Base-by-base conservation (phyloP, 805 yeast genomes). In the Metschnikowia gelsemii region DNA sequence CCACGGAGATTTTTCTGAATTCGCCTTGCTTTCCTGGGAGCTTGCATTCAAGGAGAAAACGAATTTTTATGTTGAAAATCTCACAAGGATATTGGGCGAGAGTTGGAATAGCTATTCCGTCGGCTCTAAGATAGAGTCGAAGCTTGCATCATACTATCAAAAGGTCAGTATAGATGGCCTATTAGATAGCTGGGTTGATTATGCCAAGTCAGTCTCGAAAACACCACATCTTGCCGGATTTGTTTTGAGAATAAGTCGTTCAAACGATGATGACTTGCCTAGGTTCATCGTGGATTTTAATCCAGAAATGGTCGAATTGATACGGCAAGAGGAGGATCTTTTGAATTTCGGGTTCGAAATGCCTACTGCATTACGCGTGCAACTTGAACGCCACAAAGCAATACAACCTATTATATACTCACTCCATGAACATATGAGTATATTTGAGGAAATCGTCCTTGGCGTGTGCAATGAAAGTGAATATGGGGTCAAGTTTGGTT, bases 101-200 rank as follows among this genome's bases (percentile, higher is more conserved):
- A 59, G 58, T 27, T 70, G 75, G 75, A 51, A 52, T 29, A 60
- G 64, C 34, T 70, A 61, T 46, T 60, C 73, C 2, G 32, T 57
- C 11, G 96, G 96, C 0, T 74, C 72, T 38, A 76, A 73, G 46
- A 74, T 91, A 1, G 65, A 73, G 8, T 58, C 66, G 1, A 86
- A 79, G 45, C 69, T 78, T 18, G 50, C 57, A 2, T 59, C 65
- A 0, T 66, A 85, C 35, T 52, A 67, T n/a, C 60, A 66, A 18
- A 75, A 72, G 35, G 59, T 80, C 8, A 67, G 82, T 35, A 55
- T 78, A 0, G 60, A 70, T 20, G 45, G 40, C 0, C 50, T 75
- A 0, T 74, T 72, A 37, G 59, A 67, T 0, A 54, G 57, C 2
- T 88, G 95, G 93, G 35, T 76, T 8, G 34, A 42, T 0, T 38